Conservation (phyloP, 2,329 filamentous ascomycete genomes). For the Colletotrichum euphorbiae region DNA sequence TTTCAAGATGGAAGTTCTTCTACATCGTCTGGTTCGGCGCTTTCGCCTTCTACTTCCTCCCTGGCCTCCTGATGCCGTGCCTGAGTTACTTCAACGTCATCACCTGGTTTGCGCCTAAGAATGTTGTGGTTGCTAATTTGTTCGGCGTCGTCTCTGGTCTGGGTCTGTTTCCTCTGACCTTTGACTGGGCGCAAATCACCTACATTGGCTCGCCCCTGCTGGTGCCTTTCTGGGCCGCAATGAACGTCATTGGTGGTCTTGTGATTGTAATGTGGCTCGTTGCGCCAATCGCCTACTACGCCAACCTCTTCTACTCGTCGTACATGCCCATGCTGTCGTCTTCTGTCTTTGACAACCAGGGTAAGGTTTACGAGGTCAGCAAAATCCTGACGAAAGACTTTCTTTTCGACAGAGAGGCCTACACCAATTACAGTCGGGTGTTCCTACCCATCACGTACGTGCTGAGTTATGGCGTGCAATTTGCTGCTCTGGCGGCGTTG, state of each 20-base stretch:
- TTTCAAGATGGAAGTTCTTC: slow-evolving; percentile 88
- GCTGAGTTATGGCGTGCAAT: slow-evolving; percentile 86
- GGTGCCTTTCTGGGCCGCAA: slow-evolving; percentile 87
- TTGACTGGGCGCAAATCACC: slow-evolving; percentile 92
- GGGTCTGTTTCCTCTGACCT: slow-evolving; percentile 85
- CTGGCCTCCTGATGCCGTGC: slow-evolving; percentile 83
- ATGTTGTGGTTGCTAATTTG: slow-evolving; percentile 86
- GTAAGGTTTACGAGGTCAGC: slow-evolving; percentile 82
- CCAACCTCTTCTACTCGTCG: slow-evolving; percentile 81
- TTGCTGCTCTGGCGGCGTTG: slow-evolving; percentile 82
- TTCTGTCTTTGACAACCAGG: slow-evolving; percentile 87
- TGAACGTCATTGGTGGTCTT: slow-evolving; percentile 85
- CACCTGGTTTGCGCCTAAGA: slow-evolving; percentile 89
- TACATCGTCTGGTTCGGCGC: slow-evolving; percentile 76
- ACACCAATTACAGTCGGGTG: slow-evolving; percentile 83
- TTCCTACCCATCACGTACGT: slow-evolving; percentile 91
- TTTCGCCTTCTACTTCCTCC: slow-evolving; percentile 87
- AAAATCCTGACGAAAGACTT: slow-evolving; percentile 83
- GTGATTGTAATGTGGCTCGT: slow-evolving; percentile 88
- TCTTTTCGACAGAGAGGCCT: slow-evolving; percentile 80
- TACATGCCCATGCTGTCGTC: slow-evolving; percentile 90
- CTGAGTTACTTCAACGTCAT: slow-evolving; percentile 90
- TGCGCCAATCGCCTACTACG: slow-evolving; percentile 84
- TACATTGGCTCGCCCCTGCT: slow-evolving; percentile 87
- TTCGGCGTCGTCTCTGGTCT: slow-evolving; percentile 89